These are phyloP conservation scores for Marasmius oreades DNA, from an alignment of 1,284 basidiomycete genomes.

Conservation along the genomic window DNA sequence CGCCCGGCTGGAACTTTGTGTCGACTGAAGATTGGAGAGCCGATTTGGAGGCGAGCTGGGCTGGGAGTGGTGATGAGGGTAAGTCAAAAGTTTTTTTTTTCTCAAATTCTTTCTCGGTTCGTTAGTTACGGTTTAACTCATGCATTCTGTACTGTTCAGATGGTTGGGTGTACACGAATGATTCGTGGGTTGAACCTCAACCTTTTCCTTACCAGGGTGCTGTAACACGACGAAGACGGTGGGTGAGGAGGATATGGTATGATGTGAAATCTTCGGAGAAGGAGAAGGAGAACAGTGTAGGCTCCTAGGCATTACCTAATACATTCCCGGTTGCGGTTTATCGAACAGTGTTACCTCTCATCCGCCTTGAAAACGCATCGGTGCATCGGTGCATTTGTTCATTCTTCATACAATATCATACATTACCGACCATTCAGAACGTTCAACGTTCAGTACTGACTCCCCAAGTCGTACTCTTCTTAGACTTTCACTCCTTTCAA, in stretches of 20 bases:
- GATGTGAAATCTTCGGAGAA: neutral
- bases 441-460: no score
- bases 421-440: no score
- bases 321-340: no score
- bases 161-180: slow-evolving; percentile 78
- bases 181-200: slow-evolving; percentile 57
- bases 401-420: no score
- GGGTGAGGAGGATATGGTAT: slow-evolving; percentile 12
- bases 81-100: slow-evolving; percentile 18
- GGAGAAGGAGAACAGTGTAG: neutral
- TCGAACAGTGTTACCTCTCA: no score
- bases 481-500: no score
- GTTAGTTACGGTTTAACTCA: neutral
- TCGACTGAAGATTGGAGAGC: slow-evolving; percentile 73
- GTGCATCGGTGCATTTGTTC: no score
- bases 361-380: no score
- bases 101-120: neutral
- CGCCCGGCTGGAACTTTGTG: slow-evolving; percentile 67
- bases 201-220: slow-evolving; percentile 36
- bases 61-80: slow-evolving; percentile 45
- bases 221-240: slow-evolving; percentile 13
- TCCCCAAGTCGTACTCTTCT: no score
- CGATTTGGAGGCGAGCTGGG: slow-evolving; percentile 59
- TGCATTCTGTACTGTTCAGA: slow-evolving; percentile 35
- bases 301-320: neutral